Conservation (phyloP, 169 alveolate species). For the Cystoisospora suis region DNA sequence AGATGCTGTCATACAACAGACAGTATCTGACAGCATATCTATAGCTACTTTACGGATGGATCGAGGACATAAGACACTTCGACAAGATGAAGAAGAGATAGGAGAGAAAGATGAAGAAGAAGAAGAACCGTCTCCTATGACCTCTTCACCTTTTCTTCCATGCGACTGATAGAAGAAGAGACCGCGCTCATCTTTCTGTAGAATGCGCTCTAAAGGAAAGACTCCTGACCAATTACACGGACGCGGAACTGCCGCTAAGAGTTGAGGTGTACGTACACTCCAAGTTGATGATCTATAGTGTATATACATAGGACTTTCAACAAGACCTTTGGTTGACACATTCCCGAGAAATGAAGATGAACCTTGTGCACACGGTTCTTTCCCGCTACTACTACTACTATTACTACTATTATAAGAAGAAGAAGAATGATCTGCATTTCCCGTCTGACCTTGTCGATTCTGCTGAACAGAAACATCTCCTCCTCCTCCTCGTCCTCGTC, state of each 20-base stretch:
- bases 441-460: background rate
- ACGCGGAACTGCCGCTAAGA: conserved; percentile 47
- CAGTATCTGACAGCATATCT: conserved; percentile 40
- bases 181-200: too few species aligned
- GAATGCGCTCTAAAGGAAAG: conserved; percentile 41
- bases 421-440: too few species aligned
- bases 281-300: conserved; percentile 48
- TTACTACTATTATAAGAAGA: too few species aligned
- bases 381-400: too few species aligned
- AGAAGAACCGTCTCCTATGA: too few species aligned
- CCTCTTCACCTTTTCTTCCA: too few species aligned
- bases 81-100: too few species aligned
- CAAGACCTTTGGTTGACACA: conserved; percentile 1
- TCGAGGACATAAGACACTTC: background rate
- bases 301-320: conserved; percentile 43
- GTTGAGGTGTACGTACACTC: conserved; percentile 31
- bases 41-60: conserved; percentile 31
- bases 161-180: too few species aligned
- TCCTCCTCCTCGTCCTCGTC: background rate
- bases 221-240: conserved; percentile 48
- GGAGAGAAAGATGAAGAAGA: too few species aligned
- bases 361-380: background rate
- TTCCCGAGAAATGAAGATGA: background rate
- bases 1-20: conserved; percentile 45
- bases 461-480: background rate